These are phyloP conservation scores for Prunus dulcis DNA, from an alignment of 306 rosid genomes.

Conservation along the genomic window DNA sequence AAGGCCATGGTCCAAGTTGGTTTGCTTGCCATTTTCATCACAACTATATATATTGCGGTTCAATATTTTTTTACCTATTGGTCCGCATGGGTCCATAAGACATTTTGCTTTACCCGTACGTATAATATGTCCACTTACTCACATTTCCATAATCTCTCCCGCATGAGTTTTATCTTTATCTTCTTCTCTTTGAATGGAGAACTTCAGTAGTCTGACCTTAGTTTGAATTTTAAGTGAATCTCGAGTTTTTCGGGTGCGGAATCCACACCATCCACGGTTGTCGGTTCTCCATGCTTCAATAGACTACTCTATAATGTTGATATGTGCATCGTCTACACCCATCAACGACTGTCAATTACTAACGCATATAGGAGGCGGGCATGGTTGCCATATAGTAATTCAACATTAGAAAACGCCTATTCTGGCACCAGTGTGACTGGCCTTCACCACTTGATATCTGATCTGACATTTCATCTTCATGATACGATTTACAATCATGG, in stretches of 20 bases:
- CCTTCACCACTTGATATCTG: not conserved
- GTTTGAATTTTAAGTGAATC: not conserved
- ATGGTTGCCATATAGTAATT: not conserved
- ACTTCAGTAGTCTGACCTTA: not conserved
- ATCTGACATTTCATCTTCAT: conserved; percentile 10
- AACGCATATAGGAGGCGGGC: not conserved
- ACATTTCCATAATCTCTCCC: not conserved
- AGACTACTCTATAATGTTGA: not conserved
- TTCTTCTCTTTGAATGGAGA: not conserved
- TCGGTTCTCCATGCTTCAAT: not conserved
- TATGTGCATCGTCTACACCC: too few species aligned
- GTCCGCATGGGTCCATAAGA: not conserved
- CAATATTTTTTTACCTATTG: conserved; percentile 2
- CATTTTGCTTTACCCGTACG: too few species aligned
- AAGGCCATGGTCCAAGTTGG: not conserved
- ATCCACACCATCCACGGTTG: not conserved
- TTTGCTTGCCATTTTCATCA: conserved; percentile 8
- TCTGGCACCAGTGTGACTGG: not conserved
- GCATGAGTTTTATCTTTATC: not conserved
- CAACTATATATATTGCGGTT: not conserved
- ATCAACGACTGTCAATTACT: not conserved
- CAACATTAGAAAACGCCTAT: not conserved
- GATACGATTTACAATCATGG: not conserved
- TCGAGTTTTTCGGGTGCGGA: not conserved
- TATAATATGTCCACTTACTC: too few species aligned